Conservation (phyloP, 192 early-diverging fungal species). For the Coemansia sp. region DNA sequence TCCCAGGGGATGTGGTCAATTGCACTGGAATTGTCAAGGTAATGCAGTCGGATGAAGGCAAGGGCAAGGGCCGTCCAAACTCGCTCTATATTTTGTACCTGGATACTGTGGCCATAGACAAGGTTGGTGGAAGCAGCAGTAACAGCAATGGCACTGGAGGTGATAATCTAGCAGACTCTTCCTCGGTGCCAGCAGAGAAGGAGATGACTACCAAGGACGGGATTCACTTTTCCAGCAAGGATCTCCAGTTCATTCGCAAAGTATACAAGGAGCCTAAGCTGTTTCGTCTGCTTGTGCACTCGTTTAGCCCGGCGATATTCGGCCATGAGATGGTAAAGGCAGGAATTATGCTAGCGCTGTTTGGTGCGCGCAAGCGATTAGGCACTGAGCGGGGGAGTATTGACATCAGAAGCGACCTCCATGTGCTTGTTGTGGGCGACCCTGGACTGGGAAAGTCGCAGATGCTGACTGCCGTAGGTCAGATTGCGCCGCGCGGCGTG, state of each 20-base stretch:
- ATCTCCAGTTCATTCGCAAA: slow-evolving; percentile 70
- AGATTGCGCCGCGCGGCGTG: slow-evolving; percentile 77
- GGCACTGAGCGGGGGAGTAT: slow-evolving; percentile 38
- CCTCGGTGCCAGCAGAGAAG: slow-evolving; percentile 22
- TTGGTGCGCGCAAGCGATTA: slow-evolving; percentile 60
- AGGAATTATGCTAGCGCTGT: slow-evolving; percentile 73
- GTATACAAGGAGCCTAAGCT: slow-evolving; percentile 59
- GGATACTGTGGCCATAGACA: slow-evolving; percentile 65
- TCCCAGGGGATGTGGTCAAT: slow-evolving; percentile 81
- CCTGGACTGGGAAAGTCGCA: slow-evolving; percentile 87
- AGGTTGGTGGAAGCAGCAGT: slow-evolving; percentile 53
- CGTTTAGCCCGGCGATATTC: slow-evolving; percentile 77
- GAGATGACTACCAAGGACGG: slow-evolving; percentile 60
- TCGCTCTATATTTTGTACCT: slow-evolving; percentile 74
- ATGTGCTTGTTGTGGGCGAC: slow-evolving; percentile 78
- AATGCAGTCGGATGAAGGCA: slow-evolving; percentile 61
- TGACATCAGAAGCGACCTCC: slow-evolving; percentile 65
- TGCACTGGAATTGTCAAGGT: slow-evolving; percentile 78
- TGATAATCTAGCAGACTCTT: not conserved
- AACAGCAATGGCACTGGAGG: slow-evolving; percentile 12
- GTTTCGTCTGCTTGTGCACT: slow-evolving; percentile 75
- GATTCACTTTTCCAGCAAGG: slow-evolving; percentile 68
- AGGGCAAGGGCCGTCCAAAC: slow-evolving; percentile 52
- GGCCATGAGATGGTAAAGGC: slow-evolving; percentile 87
- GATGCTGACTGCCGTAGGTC: slow-evolving; percentile 79